Evolutionary conservation across 371 early-diverging fungal species (phyloP).

Genomic region (Saksenaea vasiformis): DNA sequence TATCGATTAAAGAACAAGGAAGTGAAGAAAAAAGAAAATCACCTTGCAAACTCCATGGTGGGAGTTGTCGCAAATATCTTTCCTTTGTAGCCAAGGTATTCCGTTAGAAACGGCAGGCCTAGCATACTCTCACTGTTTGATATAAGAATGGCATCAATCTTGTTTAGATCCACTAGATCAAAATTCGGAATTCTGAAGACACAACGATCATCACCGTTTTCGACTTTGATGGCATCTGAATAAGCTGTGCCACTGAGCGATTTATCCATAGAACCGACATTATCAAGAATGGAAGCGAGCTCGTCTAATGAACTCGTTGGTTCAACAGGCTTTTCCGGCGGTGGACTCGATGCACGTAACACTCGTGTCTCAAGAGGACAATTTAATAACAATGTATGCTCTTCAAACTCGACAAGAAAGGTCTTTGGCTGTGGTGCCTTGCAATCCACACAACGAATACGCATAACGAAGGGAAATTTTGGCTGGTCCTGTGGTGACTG

Average conservation of each 20-base stretch:
- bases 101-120: conserved; percentile 84
- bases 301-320: neutral
- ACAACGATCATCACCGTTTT: conserved; percentile 22
- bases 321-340: conserved; percentile 3
- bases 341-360: conserved; percentile 1
- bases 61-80: conserved; percentile 83
- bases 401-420: conserved; percentile 39
- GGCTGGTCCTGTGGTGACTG: too few species aligned
- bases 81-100: conserved; percentile 82
- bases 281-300: conserved; percentile 4
- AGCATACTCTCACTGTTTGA: conserved; percentile 74
- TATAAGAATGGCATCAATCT: conserved; percentile 77
- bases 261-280: neutral
- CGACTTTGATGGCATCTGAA: neutral
- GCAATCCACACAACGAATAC: conserved; percentile 38
- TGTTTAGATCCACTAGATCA: conserved; percentile 52
- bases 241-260: neutral
- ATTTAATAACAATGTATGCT: conserved; percentile 40
- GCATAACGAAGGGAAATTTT: conserved; percentile 23
- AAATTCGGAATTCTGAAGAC: conserved; percentile 58
- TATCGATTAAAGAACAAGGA: neutral
- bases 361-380: conserved; percentile 40
- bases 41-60: conserved; percentile 72
- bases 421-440: conserved; percentile 27
- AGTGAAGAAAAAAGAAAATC: neutral